These are phyloP conservation scores for Durotheca rogersii DNA, from an alignment of 495 filamentous ascomycete species.

Conservation along the genomic window DNA sequence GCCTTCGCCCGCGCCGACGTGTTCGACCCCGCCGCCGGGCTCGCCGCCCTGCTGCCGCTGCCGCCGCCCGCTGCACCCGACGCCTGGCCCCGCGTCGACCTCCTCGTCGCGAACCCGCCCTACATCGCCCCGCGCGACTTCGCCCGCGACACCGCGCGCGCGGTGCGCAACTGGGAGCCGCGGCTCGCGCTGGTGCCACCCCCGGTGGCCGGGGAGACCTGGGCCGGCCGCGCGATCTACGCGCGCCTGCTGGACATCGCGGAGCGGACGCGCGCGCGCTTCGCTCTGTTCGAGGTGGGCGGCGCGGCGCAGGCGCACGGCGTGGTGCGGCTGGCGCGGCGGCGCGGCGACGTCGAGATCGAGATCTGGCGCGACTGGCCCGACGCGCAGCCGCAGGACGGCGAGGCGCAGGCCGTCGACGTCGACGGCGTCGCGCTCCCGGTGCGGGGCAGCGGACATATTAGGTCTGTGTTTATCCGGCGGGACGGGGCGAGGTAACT, in stretches of 20 bases:
- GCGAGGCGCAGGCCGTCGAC: conserved; percentile 12
- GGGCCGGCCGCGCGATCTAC: conserved; percentile 62
- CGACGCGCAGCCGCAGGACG: conserved; percentile 18
- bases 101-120: conserved; percentile 88
- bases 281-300: conserved; percentile 60
- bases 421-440: conserved; percentile 22
- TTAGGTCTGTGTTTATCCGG: conserved; percentile 39
- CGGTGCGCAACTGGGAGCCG: conserved; percentile 80
- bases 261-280: conserved; percentile 34
- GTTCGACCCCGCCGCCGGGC: conserved; percentile 64
- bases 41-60: conserved; percentile 32
- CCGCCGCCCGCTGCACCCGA: conserved; percentile 56
- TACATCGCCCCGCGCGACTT: conserved; percentile 73
- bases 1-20: conserved; percentile 58
- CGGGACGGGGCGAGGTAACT: too few species aligned
- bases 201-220: not conserved
- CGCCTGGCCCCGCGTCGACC: conserved; percentile 70
- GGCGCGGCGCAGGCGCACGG: conserved; percentile 59
- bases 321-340: conserved; percentile 50
- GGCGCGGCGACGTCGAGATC: conserved; percentile 22
- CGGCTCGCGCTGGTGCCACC: conserved; percentile 69
- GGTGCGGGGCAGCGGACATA: conserved; percentile 38
- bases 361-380: conserved; percentile 59
- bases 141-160: conserved; percentile 57
- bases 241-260: conserved; percentile 49